These are phyloP conservation scores for Daldinia caldariorum DNA, from an alignment of 495 filamentous ascomycete species.

Conservation along the genomic window DNA sequence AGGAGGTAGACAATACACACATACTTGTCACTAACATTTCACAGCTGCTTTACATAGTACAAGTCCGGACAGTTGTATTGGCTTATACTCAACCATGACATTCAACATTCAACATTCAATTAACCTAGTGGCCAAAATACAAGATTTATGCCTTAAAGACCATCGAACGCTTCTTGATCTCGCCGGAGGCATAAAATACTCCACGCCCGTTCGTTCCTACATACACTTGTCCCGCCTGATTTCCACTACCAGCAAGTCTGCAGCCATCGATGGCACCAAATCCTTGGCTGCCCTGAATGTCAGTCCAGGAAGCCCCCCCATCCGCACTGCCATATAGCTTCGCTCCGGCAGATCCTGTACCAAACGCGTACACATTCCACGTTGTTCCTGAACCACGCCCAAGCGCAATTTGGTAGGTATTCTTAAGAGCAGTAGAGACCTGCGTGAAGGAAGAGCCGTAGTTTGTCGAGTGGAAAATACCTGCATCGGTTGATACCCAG, in stretches of 20 bases:
- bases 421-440: conserved; percentile 50
- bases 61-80: too few species aligned
- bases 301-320: conserved; percentile 59
- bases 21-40: too few species aligned
- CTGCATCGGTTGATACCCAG: conserved; percentile 62
- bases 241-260: conserved; percentile 59
- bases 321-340: conserved; percentile 64
- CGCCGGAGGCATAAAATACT: conserved; percentile 59
- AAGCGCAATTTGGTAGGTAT: conserved; percentile 59
- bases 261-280: conserved; percentile 61
- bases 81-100: too few species aligned
- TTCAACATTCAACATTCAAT: too few species aligned
- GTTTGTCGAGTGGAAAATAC: conserved; percentile 63
- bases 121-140: too few species aligned
- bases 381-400: conserved; percentile 49
- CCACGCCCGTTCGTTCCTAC: conserved; percentile 69
- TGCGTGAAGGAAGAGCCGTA: conserved; percentile 59
- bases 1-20: too few species aligned
- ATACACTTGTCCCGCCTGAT: conserved; percentile 62
- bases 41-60: too few species aligned
- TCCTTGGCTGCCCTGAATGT: conserved; percentile 63
- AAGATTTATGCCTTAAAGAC: conserved; percentile 13
- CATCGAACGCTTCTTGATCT: conserved; percentile 26
- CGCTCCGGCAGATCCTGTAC: conserved; percentile 53
- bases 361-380: conserved; percentile 63